Evolutionary conservation across 2,329 filamentous ascomycete genomes (phyloP).

Genomic region (Dryadomyces sulphureus): DNA sequence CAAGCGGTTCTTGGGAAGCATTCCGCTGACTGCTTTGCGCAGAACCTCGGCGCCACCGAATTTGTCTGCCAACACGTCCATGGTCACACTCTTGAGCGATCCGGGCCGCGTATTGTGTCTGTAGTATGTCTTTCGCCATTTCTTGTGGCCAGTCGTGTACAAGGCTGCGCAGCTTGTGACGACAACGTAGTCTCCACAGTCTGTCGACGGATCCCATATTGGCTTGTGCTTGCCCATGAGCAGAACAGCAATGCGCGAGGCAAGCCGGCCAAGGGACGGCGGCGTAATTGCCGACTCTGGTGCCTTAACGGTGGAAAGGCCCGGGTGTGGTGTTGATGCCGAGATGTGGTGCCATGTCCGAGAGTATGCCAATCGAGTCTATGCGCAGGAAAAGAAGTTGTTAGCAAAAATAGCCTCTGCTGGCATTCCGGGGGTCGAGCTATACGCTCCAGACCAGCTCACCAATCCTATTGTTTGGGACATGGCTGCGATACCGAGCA

Average conservation of each 20-base stretch:
- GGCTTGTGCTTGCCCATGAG: conserved; percentile 99
- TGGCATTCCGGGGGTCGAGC: neutral
- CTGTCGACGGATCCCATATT: conserved; percentile 90
- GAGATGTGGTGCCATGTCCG: conserved; percentile 84
- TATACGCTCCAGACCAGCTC: conserved; percentile 16
- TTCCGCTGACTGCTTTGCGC: conserved; percentile 82
- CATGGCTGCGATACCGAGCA: conserved; percentile 30
- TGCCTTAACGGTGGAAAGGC: conserved; percentile 38
- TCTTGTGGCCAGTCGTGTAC: conserved; percentile 82
- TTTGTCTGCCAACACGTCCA: conserved; percentile 91
- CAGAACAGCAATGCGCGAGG: conserved; percentile 69
- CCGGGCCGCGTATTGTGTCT: conserved; percentile 85
- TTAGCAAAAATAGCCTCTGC: no score
- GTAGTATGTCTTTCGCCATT: conserved; percentile 90
- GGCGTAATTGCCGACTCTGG: conserved; percentile 38
- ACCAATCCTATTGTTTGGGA: conserved; percentile 69
- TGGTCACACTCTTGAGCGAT: conserved; percentile 71
- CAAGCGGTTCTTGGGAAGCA: conserved; percentile 94
- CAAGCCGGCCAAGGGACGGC: conserved; percentile 78
- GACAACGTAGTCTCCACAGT: conserved; percentile 98
- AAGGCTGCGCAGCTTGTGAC: conserved; percentile 79
- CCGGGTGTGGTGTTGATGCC: conserved; percentile 51
- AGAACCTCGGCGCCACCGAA: conserved; percentile 86
- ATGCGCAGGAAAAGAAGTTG: no score
- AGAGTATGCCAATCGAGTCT: conserved; percentile 95